Evolutionary conservation across 768 basidiomycete species (phyloP), one percentile per base, ranked within the genome.

Genomic region (Hygrocybe punicea): DNA sequence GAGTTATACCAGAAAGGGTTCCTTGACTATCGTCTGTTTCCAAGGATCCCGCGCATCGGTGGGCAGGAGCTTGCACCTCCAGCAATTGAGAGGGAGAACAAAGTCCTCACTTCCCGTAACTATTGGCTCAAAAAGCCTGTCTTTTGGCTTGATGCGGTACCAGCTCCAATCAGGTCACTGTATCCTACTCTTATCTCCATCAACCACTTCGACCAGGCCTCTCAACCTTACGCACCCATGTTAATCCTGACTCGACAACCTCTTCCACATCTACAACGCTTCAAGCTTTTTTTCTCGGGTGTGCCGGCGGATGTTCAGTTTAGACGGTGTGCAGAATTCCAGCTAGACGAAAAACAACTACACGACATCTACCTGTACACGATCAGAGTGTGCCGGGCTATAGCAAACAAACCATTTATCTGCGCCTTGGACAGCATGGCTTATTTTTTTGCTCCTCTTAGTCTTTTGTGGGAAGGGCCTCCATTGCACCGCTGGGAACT

Each of bases 371-470:
- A 84, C 60, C 66, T 68, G 13, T 93, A 87, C 66, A 90, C 89
- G 2, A 55, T 84, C 16, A 78, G 88, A 55, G 52, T 89, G 16
- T 84, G 77, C 62, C 82, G 86, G 51, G 71, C 81, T 7, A 71
- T 88, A 10, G 72, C 80, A 62, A 91, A 91, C 71, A 92, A 90
- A 64, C 78, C 85, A 1, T 76, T 88, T 34, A 69, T 71, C n/a
- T 85, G 85, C 67, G 51, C 76, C 7, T 53, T 76, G 49, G 78
- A 83, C 42, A 69, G 81, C 16, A 82, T 85, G 74, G 68, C 78
- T 14, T 91, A 85, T 64, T 83, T 91, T 62, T 72, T 90, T 60
- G 84, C 85, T 10, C 89, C 91, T 6, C 73, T 92, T 37, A 62
- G 65, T 16, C 7, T 63, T 2, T 54, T 61, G 2, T 84, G 80